These are phyloP conservation scores for Oxalis stricta DNA, from an alignment of 441 rosid species.

Conservation along the genomic window DNA sequence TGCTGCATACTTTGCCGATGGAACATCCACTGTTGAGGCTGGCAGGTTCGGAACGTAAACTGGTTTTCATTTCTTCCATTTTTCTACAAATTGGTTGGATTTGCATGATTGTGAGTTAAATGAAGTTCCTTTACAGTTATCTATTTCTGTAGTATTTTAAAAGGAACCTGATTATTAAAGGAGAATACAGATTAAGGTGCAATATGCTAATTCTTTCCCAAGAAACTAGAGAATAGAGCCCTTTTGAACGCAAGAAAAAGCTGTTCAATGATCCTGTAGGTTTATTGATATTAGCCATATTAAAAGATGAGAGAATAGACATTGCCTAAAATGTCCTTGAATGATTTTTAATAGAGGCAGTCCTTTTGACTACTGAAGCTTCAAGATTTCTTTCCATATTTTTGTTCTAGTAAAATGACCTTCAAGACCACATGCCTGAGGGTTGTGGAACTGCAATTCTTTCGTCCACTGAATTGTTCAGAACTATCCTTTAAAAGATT, in stretches of 20 bases:
- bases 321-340: not conserved
- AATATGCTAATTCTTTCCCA: not conserved
- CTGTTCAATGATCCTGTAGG: not conserved
- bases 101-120: no score
- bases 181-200: not conserved
- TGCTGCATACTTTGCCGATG: slow-evolving; percentile 53
- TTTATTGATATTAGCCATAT: no score
- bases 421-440: not conserved
- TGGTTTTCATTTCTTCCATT: slow-evolving; percentile 3
- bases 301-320: no score
- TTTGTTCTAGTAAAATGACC: not conserved
- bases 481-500: not conserved
- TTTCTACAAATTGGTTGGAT: no score
- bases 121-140: no score
- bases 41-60: slow-evolving; percentile 25
- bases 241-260: not conserved
- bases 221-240: not conserved
- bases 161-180: not conserved
- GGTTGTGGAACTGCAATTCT: not conserved
- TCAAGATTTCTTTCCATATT: not conserved
- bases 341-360: not conserved
- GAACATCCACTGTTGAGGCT: slow-evolving; percentile 35
- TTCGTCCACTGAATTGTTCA: slow-evolving; percentile 3
- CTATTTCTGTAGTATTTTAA: no score
- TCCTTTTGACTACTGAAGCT: not conserved